These are phyloP conservation scores for Cyphellophora attinorum DNA, from an alignment of 2,329 filamentous ascomycete genomes.

Conservation along the genomic window DNA sequence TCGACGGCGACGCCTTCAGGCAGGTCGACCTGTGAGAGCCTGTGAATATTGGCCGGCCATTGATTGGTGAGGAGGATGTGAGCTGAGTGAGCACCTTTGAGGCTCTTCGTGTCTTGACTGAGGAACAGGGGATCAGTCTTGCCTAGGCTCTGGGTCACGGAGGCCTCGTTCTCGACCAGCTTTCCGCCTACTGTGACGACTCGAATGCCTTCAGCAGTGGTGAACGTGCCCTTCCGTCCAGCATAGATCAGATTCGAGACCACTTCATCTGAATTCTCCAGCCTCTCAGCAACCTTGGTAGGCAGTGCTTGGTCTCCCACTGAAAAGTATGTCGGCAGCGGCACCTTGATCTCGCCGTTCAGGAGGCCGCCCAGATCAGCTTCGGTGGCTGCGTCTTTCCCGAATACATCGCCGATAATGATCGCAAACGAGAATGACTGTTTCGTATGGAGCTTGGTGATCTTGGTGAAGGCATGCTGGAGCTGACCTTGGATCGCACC, in stretches of 20 bases:
- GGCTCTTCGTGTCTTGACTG: conserved; percentile 62
- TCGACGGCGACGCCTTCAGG: conserved; percentile 41
- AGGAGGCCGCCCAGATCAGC: conserved; percentile 59
- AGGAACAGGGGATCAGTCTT: conserved; percentile 71
- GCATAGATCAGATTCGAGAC: conserved; percentile 88
- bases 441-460: conserved; percentile 71
- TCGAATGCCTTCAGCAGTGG: conserved; percentile 78
- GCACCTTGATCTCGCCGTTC: conserved; percentile 60
- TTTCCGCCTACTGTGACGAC: conserved; percentile 79
- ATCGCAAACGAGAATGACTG: conserved; percentile 82
- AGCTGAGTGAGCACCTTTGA: conserved; percentile 66
- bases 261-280: conserved; percentile 63
- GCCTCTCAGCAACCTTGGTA: conserved; percentile 56
- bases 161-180: conserved; percentile 45
- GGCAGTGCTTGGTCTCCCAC: conserved; percentile 68
- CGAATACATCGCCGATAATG: conserved; percentile 73
- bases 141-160: conserved; percentile 57
- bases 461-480: conserved; percentile 65
- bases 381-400: conserved; percentile 32
- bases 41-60: conserved; percentile 70
- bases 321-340: conserved; percentile 85
- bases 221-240: conserved; percentile 76
- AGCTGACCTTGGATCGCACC: conserved; percentile 77
- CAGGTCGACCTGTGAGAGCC: conserved; percentile 56
- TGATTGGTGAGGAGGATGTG: conserved; percentile 81